A percentile compares a stretch with the other conserved stretches of the same genome.
Conservation (phyloP, 192 early-diverging fungal species). For the Mortierella alpina region DNA sequence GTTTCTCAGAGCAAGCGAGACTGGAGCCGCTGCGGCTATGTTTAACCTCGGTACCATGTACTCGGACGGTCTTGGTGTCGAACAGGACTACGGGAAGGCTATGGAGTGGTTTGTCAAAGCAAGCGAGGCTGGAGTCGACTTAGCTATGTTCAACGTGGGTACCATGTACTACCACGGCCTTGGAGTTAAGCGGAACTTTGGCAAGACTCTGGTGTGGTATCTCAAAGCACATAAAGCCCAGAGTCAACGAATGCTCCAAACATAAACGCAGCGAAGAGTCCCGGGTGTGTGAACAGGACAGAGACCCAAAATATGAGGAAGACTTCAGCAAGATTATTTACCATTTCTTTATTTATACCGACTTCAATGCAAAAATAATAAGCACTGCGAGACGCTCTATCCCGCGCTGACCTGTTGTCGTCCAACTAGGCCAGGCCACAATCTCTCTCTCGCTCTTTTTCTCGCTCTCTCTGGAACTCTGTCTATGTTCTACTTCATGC, state of each 20-base stretch:
- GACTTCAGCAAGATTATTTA: too few species aligned
- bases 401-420: background rate
- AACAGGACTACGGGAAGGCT: slow-evolving; percentile 28
- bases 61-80: slow-evolving; percentile 33
- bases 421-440: background rate
- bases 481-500: too few species aligned
- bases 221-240: too few species aligned
- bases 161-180: background rate
- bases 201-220: too few species aligned
- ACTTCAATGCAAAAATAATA: background rate
- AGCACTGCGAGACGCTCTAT: background rate
- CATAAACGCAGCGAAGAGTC: too few species aligned
- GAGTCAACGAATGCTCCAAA: too few species aligned
- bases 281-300: too few species aligned
- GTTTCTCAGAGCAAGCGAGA: slow-evolving; percentile 47
- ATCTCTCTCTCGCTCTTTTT: background rate
- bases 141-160: slow-evolving; percentile 7
- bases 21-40: slow-evolving; percentile 40
- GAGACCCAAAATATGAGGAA: too few species aligned
- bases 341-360: too few species aligned
- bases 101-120: slow-evolving; percentile 46
- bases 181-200: background rate
- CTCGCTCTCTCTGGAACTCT: background rate
- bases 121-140: slow-evolving; percentile 17
- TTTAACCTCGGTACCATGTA: slow-evolving; percentile 46